Conservation (phyloP, 768 basidiomycete species). For the Gymnopilus dilepis region DNA sequence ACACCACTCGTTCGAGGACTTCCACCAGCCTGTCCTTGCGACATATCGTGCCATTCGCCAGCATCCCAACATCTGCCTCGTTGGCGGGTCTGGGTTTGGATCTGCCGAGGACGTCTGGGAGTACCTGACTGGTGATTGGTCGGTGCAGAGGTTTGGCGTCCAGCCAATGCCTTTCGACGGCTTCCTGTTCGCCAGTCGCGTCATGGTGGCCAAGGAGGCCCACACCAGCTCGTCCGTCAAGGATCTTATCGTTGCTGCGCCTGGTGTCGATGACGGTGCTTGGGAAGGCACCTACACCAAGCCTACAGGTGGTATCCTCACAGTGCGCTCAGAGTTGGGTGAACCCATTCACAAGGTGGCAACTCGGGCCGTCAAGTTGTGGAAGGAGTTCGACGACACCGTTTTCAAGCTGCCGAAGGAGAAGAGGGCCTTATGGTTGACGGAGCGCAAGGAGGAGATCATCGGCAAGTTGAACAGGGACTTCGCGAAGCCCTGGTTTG, state of each 20-base stretch:
- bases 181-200: conserved; percentile 93
- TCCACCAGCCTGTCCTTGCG: conserved; percentile 92
- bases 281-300: conserved; percentile 97
- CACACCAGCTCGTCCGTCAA: conserved; percentile 95
- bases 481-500: conserved; percentile 98
- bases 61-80: conserved; percentile 85
- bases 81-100: conserved; percentile 96
- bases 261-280: conserved; percentile 87
- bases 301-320: conserved; percentile 95
- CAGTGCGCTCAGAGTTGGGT: conserved; percentile 96
- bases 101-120: conserved; percentile 96
- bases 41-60: conserved; percentile 92
- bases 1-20: conserved; percentile 98
- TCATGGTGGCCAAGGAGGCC: conserved; percentile 99
- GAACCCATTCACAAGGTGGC: conserved; percentile 99
- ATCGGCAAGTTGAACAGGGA: conserved; percentile 93
- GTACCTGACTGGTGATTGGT: conserved; percentile 97
- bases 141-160: conserved; percentile 73
- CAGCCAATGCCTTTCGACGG: conserved; percentile 99
- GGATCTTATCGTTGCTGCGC: conserved; percentile 92
- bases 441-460: conserved; percentile 85
- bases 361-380: conserved; percentile 94
- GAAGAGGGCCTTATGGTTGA: conserved; percentile 89
- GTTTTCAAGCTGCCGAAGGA: conserved; percentile 96
- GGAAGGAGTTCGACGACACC: conserved; percentile 98